These are phyloP conservation scores for Alternaria sp. DNA, from an alignment of 2,329 filamentous ascomycete genomes.

Conservation along the genomic window DNA sequence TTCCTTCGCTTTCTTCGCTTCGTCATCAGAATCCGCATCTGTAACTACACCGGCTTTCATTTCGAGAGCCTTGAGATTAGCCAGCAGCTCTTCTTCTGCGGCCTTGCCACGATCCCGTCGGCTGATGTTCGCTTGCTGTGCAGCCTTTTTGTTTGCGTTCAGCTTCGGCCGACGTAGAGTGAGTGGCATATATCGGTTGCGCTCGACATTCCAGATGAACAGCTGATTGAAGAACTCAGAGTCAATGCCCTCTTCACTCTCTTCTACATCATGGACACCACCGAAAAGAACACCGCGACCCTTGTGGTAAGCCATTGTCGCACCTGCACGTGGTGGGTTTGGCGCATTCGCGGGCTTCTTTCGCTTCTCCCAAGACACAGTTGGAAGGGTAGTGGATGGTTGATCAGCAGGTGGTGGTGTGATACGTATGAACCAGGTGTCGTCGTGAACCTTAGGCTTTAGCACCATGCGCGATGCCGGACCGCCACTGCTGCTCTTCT, in stretches of 20 bases:
- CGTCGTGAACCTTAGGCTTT: constrained; percentile 89
- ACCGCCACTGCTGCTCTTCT: constrained; percentile 59
- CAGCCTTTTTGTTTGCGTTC: constrained; percentile 65
- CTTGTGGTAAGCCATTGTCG: constrained; percentile 94
- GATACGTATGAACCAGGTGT: constrained; percentile 91
- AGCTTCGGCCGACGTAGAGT: constrained; percentile 74
- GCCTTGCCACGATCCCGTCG: constrained; percentile 78
- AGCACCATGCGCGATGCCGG: constrained; percentile 73
- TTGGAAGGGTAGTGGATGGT: constrained; percentile 68
- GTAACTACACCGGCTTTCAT: constrained; percentile 69
- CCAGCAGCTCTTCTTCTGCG: constrained; percentile 87
- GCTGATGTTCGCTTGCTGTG: constrained; percentile 40
- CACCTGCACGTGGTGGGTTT: constrained; percentile 80
- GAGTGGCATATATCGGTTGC: constrained; percentile 92
- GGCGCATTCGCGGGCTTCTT: constrained; percentile 93
- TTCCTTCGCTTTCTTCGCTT: constrained; percentile 38
- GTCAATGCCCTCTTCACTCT: constrained; percentile 92
- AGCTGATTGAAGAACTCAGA: constrained; percentile 95
- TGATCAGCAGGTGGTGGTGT: constrained; percentile 73
- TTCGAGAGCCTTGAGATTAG: constrained; percentile 85
- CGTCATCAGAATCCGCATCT: constrained; percentile 45
- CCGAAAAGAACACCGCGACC: constrained; percentile 92
- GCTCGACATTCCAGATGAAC: constrained; percentile 92
- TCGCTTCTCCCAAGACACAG: constrained; percentile 86
- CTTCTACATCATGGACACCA: constrained; percentile 90